Conservation (phyloP, 2,329 filamentous ascomycete genomes). For the Cryphonectria parasitica region DNA sequence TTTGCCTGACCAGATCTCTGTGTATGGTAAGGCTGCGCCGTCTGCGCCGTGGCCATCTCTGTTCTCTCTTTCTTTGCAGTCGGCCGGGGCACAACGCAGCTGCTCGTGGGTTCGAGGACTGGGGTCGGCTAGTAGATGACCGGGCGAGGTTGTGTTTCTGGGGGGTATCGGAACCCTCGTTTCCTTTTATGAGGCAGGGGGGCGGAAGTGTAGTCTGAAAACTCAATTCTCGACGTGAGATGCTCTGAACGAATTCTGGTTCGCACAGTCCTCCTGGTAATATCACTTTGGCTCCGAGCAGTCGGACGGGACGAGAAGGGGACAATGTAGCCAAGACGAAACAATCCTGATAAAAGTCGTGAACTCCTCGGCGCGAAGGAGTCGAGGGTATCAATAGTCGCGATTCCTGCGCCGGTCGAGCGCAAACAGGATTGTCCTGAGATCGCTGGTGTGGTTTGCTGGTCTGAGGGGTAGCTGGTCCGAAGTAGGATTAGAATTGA, state of each 20-base stretch:
- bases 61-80: neutral
- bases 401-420: conserved; percentile 13
- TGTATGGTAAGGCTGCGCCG: conserved; percentile 48
- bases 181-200: conserved; percentile 5
- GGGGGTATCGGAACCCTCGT: conserved; percentile 6
- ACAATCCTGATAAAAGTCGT: neutral
- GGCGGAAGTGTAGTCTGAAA: neutral
- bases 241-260: neutral
- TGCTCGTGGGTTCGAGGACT: conserved; percentile 2
- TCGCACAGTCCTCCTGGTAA: neutral
- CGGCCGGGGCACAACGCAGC: neutral
- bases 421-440: conserved; percentile 4
- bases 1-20: conserved; percentile 44
- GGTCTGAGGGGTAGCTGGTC: neutral
- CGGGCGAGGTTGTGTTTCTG: neutral
- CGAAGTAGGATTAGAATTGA: neutral
- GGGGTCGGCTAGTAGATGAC: neutral
- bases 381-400: conserved; percentile 10
- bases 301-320: neutral
- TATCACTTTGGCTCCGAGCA: neutral
- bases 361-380: neutral
- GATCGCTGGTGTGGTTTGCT: neutral
- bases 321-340: neutral
- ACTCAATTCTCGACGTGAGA: neutral
- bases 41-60: conserved; percentile 46